Evolutionary conservation across 2,329 filamentous ascomycete genomes (phyloP).

Genomic region (Amauroascus verrucosus): DNA sequence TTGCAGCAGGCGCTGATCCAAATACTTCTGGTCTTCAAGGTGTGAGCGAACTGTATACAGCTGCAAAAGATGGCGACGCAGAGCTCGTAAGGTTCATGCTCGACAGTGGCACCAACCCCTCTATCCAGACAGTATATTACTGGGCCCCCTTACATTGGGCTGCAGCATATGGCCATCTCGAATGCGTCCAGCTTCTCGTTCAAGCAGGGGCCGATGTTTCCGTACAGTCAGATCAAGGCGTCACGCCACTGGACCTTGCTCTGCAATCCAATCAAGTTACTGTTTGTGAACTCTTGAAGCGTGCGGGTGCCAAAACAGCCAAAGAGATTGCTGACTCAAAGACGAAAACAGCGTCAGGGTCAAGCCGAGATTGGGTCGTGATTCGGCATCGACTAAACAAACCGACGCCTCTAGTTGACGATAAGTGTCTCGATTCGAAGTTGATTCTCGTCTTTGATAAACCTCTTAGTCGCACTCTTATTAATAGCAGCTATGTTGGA

Average conservation of each 20-base stretch:
- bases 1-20: background rate
- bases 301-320: background rate
- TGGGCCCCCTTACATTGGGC: background rate
- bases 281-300: background rate
- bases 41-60: background rate
- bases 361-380: background rate
- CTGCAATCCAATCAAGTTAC: background rate
- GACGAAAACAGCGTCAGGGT: background rate
- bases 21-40: background rate
- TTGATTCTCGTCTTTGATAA: background rate
- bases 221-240: background rate
- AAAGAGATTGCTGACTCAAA: background rate
- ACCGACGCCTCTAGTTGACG: background rate
- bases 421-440: background rate
- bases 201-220: slow-evolving; percentile 1
- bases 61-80: background rate
- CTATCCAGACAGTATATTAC: background rate
- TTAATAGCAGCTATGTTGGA: background rate
- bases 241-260: background rate
- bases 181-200: background rate
- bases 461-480: background rate
- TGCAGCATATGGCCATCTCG: background rate
- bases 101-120: background rate
- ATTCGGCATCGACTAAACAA: background rate
- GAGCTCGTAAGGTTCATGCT: background rate